Evolutionary conservation across 1,284 basidiomycete genomes (phyloP), one percentile per base, ranked within the genome.

Genomic region (Malassezia nana): DNA sequence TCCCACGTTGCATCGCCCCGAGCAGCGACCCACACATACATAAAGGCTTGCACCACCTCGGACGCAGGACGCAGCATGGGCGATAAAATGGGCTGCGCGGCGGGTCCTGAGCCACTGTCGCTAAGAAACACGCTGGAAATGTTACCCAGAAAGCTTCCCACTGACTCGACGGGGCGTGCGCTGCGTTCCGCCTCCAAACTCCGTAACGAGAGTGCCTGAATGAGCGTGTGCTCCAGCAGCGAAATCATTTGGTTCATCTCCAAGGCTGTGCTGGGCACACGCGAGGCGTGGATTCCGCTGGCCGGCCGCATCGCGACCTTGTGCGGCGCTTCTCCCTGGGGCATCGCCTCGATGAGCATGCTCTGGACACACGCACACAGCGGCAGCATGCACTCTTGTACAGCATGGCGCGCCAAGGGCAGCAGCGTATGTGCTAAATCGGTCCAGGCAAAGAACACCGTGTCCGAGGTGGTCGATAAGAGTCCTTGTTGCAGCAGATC

Each of bases 121-220:
- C 61, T 47, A 1, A 55, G 46, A 20, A 69, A 68, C 20, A 65
- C 63, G 31, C 63, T 66, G 24, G 63, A 62, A 9, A 67, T 61
- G 47, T 64, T 66, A 24, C 61, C 67, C 7, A 66, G 50, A 42
- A 66, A 38, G 18, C 64, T 58, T 0, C 51, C 15, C 1, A 52
- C 15, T 8, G 41, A 55, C 85, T 82, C 31, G 83, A 15, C 16
- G 16, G 43, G 43, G 16, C 26, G 29, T 8, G 28, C 5, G 43
- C 16, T 13, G 18, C 50, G 50, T 25, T 51, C 50, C 4, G 33
- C 15, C 7, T 44, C 50, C 16, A 20, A 5, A 9, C 33, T 18
- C 13, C 32, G n/a, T 5, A 9, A 18, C 24, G 50, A 43, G n/a
- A 51, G 22, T 6, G 50, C 50, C 26, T 51, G 45, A 9, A 46